Evolutionary conservation across 768 basidiomycete species (phyloP), one percentile per base, ranked within the genome.

Genomic region (Russula virescens): DNA sequence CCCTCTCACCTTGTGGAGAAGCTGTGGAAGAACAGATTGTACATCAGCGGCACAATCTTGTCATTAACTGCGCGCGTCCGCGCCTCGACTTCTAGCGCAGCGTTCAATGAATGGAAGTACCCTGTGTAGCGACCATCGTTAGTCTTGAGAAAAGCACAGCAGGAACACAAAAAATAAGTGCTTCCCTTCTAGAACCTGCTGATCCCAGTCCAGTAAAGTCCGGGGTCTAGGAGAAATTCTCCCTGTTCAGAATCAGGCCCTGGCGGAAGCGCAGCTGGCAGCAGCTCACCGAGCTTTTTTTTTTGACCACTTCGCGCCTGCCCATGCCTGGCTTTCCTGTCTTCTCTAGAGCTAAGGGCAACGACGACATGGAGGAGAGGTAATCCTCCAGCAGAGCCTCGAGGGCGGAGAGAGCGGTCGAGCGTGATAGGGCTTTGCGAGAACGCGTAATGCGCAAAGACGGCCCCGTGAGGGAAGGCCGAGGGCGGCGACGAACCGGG

Each of bases 201-300:
- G 92, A 19, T 88, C 81, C 95, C 96, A 98, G 72, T 97, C n/a
- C n/a, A n/a, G n/a, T 94, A 67, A 98, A 88, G 73, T 97, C 90
- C 0, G 91, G 92, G 0, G 87, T 85, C 69, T 95, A 93, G 51
- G 86, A 85, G 69, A 94, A 91, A 69, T 93, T 95, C 71, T 93
- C 89, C 49, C 88, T 79, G 69, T 90, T 93, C 56, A 98, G 82
- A 69, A 97, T 98, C 31, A 97, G 78, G 25, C 91, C 87, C 75
- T 98, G 96, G 48, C 96, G 81, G 72, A 98, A 91, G 69, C 87
- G n/a, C n/a, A n/a, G n/a, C n/a, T n/a, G n/a, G 88, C 82, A 98
- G 87, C 58, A 98, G 79, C 70, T 90, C 85, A 10, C 96, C 96
- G 2, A 98, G 80, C 73, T n/a, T n/a, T n/a, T n/a, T n/a, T 96